Percentiles rank a stretch among this genome's conserved stretches.
Evolutionary conservation across 176 grass and related monocot species (phyloP).

Genomic region (Leersia perrieri): DNA sequence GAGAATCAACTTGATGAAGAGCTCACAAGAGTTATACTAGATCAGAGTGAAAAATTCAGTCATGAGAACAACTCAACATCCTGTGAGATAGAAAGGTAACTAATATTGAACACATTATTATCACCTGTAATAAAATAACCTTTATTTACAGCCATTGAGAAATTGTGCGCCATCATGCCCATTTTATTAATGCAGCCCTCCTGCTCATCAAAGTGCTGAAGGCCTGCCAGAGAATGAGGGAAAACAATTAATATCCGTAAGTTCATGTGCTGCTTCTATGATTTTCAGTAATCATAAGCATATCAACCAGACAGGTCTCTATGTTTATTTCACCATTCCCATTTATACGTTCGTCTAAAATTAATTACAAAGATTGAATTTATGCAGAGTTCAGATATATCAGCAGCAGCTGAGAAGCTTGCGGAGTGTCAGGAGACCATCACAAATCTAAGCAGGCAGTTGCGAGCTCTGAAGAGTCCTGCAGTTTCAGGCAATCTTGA

Average conservation of each 20-base stretch:
- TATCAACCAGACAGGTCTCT: not conserved
- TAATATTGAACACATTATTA: not conserved
- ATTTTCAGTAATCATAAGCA: not conserved
- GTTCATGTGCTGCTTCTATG: conserved; percentile 5
- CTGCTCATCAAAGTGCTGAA: conserved; percentile 34
- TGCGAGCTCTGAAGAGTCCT: conserved; percentile 50
- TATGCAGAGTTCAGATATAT: conserved; percentile 52
- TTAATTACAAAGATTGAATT: not conserved
- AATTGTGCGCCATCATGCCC: not conserved
- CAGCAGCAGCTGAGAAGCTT: conserved; percentile 58
- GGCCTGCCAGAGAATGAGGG: conserved; percentile 23
- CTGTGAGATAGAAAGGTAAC: conserved; percentile 48
- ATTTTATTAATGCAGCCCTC: conserved; percentile 30
- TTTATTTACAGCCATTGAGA: not conserved
- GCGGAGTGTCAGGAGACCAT: conserved; percentile 75
- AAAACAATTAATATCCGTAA: conserved; percentile 55
- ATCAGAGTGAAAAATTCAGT: not conserved
- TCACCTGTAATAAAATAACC: not conserved
- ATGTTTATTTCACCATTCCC: not conserved
- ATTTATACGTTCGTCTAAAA: not conserved
- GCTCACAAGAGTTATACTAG: not conserved
- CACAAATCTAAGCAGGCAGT: conserved; percentile 52
- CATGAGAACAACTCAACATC: conserved; percentile 23
- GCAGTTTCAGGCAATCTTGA: conserved; percentile 19
- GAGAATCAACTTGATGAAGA: conserved; percentile 19